Conservation (phyloP, 306 rosid genomes). For the Vicia villosa region DNA sequence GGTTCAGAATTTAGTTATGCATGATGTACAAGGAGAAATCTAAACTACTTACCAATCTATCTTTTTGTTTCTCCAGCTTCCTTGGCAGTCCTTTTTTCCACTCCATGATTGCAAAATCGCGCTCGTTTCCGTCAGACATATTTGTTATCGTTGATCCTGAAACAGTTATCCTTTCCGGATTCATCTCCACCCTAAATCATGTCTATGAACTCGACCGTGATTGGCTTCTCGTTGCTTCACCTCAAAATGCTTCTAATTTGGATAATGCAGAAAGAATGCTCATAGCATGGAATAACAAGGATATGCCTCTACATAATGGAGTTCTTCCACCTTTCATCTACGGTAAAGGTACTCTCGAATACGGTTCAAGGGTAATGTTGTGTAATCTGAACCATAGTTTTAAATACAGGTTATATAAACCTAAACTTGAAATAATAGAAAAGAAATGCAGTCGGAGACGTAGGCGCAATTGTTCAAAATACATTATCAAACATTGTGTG, state of each 20-base stretch:
- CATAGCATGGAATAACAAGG: conserved; percentile 81
- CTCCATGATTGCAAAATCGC: conserved; percentile 78
- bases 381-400: background rate
- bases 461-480: background rate
- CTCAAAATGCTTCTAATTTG: conserved; percentile 61
- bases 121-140: conserved; percentile 59
- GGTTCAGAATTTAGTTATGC: background rate
- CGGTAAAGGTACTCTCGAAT: conserved; percentile 50
- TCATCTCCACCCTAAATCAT: conserved; percentile 64
- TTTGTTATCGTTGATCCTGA: conserved; percentile 68
- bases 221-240: conserved; percentile 84
- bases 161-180: conserved; percentile 68
- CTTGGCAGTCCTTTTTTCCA: conserved; percentile 92
- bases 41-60: conserved; percentile 28
- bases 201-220: conserved; percentile 62
- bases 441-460: background rate
- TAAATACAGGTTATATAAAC: too few species aligned
- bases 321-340: conserved; percentile 94
- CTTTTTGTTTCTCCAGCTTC: conserved; percentile 63
- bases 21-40: background rate
- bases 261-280: conserved; percentile 57
- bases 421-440: too few species aligned
- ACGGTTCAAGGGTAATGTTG: background rate
- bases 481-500: background rate
- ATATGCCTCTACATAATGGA: conserved; percentile 70